Conservation (phyloP, 371 early-diverging fungal species). For the Zopfochytrium polystomum region DNA sequence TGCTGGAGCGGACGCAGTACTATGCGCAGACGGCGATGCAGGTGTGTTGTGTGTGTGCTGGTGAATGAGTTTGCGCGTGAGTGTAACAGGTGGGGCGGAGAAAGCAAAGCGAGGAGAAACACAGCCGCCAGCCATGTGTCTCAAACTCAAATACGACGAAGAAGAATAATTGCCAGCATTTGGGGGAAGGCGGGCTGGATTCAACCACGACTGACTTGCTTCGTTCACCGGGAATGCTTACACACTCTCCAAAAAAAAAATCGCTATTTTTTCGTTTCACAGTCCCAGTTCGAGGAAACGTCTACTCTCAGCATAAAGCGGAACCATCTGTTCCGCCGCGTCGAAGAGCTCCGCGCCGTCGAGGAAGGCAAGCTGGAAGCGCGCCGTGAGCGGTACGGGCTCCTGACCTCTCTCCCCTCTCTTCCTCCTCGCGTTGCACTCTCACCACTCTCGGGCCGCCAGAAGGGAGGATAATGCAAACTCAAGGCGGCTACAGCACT, state of each 20-base stretch:
- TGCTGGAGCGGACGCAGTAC: conserved; percentile 36
- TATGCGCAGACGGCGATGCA: conserved; percentile 34
- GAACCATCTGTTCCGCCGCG: conserved; percentile 32
- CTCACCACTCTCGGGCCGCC: not conserved
- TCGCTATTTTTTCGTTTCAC: too few species aligned
- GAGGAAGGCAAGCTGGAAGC: conserved; percentile 34
- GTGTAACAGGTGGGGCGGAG: too few species aligned
- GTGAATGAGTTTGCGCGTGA: not conserved
- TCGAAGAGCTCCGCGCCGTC: conserved; percentile 31
- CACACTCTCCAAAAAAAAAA: too few species aligned
- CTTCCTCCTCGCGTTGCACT: not conserved
- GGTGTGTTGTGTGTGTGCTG: conserved; percentile 20
- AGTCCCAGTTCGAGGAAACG: conserved; percentile 46
- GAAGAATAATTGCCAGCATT: too few species aligned
- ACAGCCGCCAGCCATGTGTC: too few species aligned
- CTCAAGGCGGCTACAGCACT: not conserved
- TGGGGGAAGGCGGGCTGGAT: too few species aligned
- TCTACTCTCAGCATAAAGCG: conserved; percentile 36
- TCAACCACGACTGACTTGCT: too few species aligned
- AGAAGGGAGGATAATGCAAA: not conserved
- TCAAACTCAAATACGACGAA: too few species aligned
- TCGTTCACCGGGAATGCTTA: too few species aligned
- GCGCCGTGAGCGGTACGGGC: conserved; percentile 41
- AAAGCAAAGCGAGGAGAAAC: too few species aligned
- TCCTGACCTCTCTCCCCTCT: not conserved